Base-by-base conservation (phyloP, 2,329 filamentous ascomycete species). In the Penicillium freii region DNA sequence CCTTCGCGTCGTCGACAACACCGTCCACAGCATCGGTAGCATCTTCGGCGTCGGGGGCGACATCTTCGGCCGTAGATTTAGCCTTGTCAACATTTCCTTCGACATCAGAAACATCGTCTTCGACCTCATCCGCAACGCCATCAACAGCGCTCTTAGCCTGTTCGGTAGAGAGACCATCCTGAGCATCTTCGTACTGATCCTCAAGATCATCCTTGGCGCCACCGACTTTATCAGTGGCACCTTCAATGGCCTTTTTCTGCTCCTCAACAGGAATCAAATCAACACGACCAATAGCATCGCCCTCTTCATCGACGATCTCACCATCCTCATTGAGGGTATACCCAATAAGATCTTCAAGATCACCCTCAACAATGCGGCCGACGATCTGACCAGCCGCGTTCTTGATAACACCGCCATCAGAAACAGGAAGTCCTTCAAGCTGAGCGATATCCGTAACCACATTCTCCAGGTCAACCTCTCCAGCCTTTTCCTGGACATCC, bases 321-420 rank as follows among this genome's bases (percentile, higher is more conserved):
- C 75, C 75, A 5, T 75, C 71, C 0, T 75, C 74, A 21, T 76
- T 77, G 10, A 77, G 66, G 7, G 71, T 71, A 55, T 74, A 72
- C 13, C 75, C 76, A 27, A 75, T 69, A 7, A 77, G 65, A 44
- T 77, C 75, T 57, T 72, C 69, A 0, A 75, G 71, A 21, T 77
- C 73, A 29, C 75, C 76, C 57, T 77, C 75, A n/a, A 73, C 70
- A 38, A 78, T 69, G 29, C 70, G 68, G 27, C 75, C 76, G 5
- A 77, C 61, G 27, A 68, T 62, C 38, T 77, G 70, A 31, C 75
- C 76, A 48, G 73, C 68, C 23, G 72, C 63, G 42, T 84, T 79
- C 62, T 79, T 73, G 62, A 86, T 78, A 33, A 78, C 71, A 34
- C 83, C 84, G 27, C 83, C 82, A 50, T 82, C 79, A 43, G 82